Evolutionary conservation across 306 rosid genomes (phyloP).

Genomic region (Benincasa hispida): DNA sequence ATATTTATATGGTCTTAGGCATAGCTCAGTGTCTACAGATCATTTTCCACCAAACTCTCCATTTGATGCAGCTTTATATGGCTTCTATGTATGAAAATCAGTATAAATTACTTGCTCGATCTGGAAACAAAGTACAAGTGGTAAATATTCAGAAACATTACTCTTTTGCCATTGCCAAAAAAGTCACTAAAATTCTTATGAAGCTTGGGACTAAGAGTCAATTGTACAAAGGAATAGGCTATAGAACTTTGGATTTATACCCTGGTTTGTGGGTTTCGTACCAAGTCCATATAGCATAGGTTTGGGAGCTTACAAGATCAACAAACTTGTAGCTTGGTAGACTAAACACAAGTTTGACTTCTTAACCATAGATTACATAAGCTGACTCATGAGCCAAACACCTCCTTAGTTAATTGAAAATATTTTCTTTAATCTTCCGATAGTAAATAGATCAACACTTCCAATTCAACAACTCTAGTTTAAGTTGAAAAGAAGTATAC

Average conservation of each 20-base stretch:
- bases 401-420: not conserved
- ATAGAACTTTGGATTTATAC: not conserved
- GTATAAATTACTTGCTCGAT: conserved; percentile 86
- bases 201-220: not conserved
- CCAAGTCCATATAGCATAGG: too few relatives aligned
- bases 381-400: not conserved
- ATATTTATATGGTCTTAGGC: not conserved
- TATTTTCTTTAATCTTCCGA: not conserved
- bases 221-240: not conserved
- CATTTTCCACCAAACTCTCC: not conserved
- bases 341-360: not conserved
- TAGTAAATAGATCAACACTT: not conserved
- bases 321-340: not conserved
- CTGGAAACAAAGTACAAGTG: conserved; percentile 87
- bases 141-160: conserved; percentile 21
- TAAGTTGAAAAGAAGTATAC: not conserved
- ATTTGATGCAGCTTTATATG: conserved; percentile 69
- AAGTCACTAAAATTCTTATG: not conserved
- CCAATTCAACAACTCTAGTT: not conserved
- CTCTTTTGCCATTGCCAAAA: not conserved
- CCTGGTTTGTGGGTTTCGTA: not conserved
- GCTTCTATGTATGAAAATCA: conserved; percentile 88
- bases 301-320: not conserved
- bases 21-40: not conserved
- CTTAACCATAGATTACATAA: not conserved